Percentiles rank a stretch among this genome's conserved stretches.
phyloP scores from a whole-genome alignment of 78 protist species.

The Tieghemostelium lacteum region DNA sequence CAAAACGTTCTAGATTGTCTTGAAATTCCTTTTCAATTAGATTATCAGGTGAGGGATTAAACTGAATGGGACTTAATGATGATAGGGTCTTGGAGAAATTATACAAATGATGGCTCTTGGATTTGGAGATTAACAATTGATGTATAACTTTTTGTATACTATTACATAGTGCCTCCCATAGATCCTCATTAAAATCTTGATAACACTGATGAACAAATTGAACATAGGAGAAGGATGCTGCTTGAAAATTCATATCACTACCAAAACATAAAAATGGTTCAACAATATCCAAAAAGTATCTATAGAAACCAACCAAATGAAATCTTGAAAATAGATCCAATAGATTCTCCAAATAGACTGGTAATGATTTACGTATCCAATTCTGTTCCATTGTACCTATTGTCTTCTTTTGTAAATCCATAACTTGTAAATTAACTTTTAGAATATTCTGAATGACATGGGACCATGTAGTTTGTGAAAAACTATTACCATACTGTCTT shows the following conservation, averaged over 20 bases:
- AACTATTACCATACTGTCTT: neutral
- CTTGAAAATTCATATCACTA: neutral
- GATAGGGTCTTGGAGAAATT: neutral
- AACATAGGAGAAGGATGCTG: slow-evolving; percentile 5
- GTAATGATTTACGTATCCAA: slow-evolving; percentile 51
- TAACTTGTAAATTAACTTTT: neutral
- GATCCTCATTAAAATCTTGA: slow-evolving; percentile 15
- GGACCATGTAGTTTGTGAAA: slow-evolving; percentile 13
- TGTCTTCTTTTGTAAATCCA: neutral
- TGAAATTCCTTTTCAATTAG: slow-evolving; percentile 20
- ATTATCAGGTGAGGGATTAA: no score
- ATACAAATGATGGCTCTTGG: neutral
- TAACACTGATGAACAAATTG: slow-evolving; percentile 12
- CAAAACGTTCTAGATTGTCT: neutral
- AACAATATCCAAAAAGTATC: neutral
- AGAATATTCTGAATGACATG: neutral
- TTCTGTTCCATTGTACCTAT: neutral
- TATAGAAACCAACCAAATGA: neutral
- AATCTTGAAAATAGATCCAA: neutral
- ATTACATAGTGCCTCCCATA: neutral
- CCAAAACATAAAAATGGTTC: slow-evolving; percentile 38
- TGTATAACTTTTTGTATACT: slow-evolving; percentile 15
- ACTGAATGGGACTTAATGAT: slow-evolving; percentile 22
- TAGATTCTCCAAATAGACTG: neutral
- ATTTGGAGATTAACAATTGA: slow-evolving; percentile 17